Evolutionary conservation across 2,329 filamentous ascomycete species (phyloP), one percentile per base, ranked within the genome.

Genomic region (Myriosclerotinia duriaeana): DNA sequence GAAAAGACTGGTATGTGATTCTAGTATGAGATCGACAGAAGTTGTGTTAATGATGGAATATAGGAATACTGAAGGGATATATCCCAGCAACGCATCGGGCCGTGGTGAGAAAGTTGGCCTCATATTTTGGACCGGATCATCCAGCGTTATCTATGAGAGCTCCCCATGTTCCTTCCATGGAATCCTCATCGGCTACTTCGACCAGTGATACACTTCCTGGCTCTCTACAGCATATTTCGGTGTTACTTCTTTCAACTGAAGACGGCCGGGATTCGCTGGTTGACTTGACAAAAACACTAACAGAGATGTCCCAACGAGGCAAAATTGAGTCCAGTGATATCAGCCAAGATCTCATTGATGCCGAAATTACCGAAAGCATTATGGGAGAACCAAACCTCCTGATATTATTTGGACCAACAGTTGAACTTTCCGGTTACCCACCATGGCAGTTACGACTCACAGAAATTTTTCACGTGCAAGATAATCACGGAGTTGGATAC

Each of bases 361-460:
- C 92, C 5, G 95, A 99, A 78, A 84, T 99, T 61, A 90, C 81
- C 17, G 86, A 89, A 75, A 86, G 84, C 62, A 88, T 96, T 68
- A 95, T 96, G 84, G 84, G 86, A 12, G 94, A 99, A 78, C 95
- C 95, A 2, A 93, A 98, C 76, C 82, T 99, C 17, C 81, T 99
- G 67, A 85, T 99, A 65, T 80, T 97, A 11, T 99, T 99, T 77
- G 88, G 90, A 1, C 91, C 93, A 5, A 87, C 88, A 60, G 87
- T 98, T 64, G 89, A 93, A 76, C 80, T 99, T 54, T 89, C 92
- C 64, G 93, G 95, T 12, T 99, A 98, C 77, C 95, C 95, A 12
- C 95, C 95, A 0, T 99, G 95, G 95, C 95, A 97, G 79, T 85
- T 98, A 69, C 86, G 95, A 53, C 80, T 99, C 75, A 97, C 93